Evolutionary conservation across 1,139 yeast genomes (phyloP), one percentile per base, ranked within the genome.

Genomic region (Diutina scorzettiae): DNA sequence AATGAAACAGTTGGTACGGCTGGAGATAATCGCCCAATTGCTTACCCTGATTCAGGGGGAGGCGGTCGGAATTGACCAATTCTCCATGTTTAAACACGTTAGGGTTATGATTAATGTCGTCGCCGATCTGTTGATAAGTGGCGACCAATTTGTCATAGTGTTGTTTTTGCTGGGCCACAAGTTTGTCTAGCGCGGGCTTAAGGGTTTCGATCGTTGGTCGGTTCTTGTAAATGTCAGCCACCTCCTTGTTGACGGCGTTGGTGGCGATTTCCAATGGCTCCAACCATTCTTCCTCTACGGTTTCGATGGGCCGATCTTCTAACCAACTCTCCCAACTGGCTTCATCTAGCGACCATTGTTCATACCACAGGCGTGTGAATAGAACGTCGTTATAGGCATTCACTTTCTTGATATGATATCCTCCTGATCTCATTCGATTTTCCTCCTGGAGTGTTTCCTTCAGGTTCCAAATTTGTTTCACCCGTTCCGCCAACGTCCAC

Each of bases 1-100:
- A 34, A 8, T 34, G 29, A 28, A 34, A 34, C 8, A 7, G 27
- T 12, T 34, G 25, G 28, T 34, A 34, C 5, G 16, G 12, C 7
- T 50, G 51, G 29, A 65, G 46, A 40, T 59, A 62, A 44, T 67
- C 72, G 2, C 60, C 60, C 40, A 68, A 51, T 8, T 51, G 51
- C 47, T 56, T 60, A 1, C 63, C 66, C 33, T 34, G 37, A 18
- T 21, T 25, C n/a, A 34, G 41, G n/a, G 42, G 30, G 20, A 45
- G 46, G 4, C 37, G 24, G 24, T 45, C 45, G 2, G 43, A 33
- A 45, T 53, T 54, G 14, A 63, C 61, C 7, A 68, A 46, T 41
- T 67, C 71, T 2, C 66, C 55, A 47, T 69, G 73, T 44, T 59
- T 57, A 43, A 58, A 55, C 1, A 66, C 57, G n/a, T 32, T 24